Evolutionary conservation across 2,329 filamentous ascomycete genomes (phyloP), one percentile per base, ranked within the genome.

Genomic region (Didymella lethalis): DNA sequence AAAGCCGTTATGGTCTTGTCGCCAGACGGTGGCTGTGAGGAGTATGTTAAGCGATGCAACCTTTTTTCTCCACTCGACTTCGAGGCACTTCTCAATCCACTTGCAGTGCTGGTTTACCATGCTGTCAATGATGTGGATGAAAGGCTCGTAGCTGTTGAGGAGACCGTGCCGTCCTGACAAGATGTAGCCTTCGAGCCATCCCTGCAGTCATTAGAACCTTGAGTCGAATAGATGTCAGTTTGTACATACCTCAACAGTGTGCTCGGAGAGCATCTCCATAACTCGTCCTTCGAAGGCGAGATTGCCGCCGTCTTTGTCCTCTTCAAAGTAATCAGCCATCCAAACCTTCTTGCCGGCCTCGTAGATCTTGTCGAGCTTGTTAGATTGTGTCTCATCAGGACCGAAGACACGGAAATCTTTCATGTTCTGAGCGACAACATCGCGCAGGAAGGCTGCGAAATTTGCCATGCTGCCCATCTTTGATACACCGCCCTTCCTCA

Each of bases 41-140:
- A 93, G 84, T 65, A 93, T 92, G 79, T 93, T 93, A 67, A 93
- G 85, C 0, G 90, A 92, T 8, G 90, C 84, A 11, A 93, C 80
- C 75, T 88, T 88, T 67, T 82, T 85, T 50, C 90, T 86, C 90
- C 90, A 93, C 69, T 90, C 86, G 20, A 93, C 88, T 71, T 93
- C 90, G n/a, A 88, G 80, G 64, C 87, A 90, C 79, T 93, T 93
- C 75, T 93, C 90, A 49, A 93, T 84, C 90, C 90, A 93, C 76
- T 93, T 93, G 81, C 89, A 92, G 78, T 93, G 90, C 79, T 92
- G 90, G 75, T 92, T 92, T 60, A 93, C 90, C 90, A 93, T 93
- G 1, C 88, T 91, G 76, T 93, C 90, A 68, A 93, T 92, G 68
- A 93, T 86, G 71, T 93, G 90, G 59, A 93, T 90, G 72, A 93